Base-by-base conservation (phyloP, 352 stramenopile genomes). In the Peronospora destructor region DNA sequence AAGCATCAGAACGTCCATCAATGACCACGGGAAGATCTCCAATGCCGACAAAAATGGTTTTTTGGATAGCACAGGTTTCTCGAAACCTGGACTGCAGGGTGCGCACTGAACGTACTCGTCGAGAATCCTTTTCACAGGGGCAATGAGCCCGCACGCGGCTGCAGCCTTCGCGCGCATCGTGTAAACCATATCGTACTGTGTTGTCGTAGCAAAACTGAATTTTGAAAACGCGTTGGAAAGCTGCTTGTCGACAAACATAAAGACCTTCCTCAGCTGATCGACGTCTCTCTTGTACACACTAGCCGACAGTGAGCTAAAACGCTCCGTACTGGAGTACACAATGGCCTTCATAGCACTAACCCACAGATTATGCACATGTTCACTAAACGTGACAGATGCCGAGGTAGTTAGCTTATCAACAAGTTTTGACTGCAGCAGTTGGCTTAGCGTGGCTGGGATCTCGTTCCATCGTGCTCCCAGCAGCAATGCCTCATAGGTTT, bases 401-500 rank as follows among this genome's bases (percentile, higher is more conserved):
- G 53, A 26, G 0, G 39, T 25, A 2, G 53, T 59, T 13, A 82
- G 64, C 11, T 63, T 32, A 13, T 73, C 56, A 9, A 83, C 50
- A 7, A 80, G 25, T 23, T 68, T 68, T 1, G 73, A 87, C 38
- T 76, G 43, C 48, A 76, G 45, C 29, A 90, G 52, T 38, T 82
- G 79, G 25, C 49, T 77, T 5, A 90, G 16, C 16, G 76, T 86
- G 26, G 66, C 70, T 9, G 72, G 72, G 56, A 90, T 82, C 50
- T 85, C 68, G 12, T 68, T 67, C 72, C 76, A 85, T 17, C 79
- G 76, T 17, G 79, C 79, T 14, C 72, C 75, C 25, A 76, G 49
- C 14, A 90, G 61, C 36, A 90, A 53, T 8, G 74, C 68, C 7
- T 72, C 56, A 48, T 85, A 90, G 13, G 73, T 87, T 6, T 81